Conservation (phyloP, 345 rosid genomes). For the Cardamine resedifolia region DNA sequence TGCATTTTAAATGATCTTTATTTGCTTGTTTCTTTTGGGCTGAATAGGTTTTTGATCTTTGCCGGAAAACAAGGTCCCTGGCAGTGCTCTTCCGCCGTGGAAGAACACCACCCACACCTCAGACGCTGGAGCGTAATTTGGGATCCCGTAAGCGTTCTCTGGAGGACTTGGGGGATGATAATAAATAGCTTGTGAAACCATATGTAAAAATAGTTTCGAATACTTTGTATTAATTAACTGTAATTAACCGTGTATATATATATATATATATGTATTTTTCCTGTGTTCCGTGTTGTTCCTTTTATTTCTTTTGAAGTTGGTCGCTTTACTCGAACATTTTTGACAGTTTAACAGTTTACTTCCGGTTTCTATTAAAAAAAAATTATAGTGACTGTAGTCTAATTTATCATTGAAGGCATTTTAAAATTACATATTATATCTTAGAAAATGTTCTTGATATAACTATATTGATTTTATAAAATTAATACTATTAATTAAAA, state of each 20-base stretch:
- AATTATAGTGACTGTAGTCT: not conserved
- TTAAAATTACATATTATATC: not conserved
- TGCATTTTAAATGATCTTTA: not conserved
- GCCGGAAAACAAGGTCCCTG: constrained; percentile 73
- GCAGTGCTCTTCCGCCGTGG: constrained; percentile 86
- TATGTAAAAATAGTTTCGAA: not conserved
- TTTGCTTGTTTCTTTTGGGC: not conserved
- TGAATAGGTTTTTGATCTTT: constrained; percentile 85
- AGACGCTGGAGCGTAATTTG: constrained; percentile 80
- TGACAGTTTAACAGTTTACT: not conserved
- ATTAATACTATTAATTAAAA: too few species aligned
- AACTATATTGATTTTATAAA: not conserved
- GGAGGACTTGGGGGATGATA: constrained; percentile 62
- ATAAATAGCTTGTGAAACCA: constrained; percentile 11
- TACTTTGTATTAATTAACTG: constrained; percentile 15
- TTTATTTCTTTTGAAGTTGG: not conserved
- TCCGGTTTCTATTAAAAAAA: not conserved
- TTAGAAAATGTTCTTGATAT: not conserved
- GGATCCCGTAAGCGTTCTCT: constrained; percentile 87
- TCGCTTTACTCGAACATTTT: not conserved
- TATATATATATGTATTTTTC: not conserved
- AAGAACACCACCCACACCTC: constrained; percentile 84
- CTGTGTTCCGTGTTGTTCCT: not conserved
- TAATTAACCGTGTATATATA: constrained; percentile 17
- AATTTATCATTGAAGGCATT: not conserved